Percentiles rank a stretch among this genome's conserved stretches.
These are phyloP conservation scores for Mycena alexandri DNA, from an alignment of 768 basidiomycete genomes.

Conservation along the genomic window DNA sequence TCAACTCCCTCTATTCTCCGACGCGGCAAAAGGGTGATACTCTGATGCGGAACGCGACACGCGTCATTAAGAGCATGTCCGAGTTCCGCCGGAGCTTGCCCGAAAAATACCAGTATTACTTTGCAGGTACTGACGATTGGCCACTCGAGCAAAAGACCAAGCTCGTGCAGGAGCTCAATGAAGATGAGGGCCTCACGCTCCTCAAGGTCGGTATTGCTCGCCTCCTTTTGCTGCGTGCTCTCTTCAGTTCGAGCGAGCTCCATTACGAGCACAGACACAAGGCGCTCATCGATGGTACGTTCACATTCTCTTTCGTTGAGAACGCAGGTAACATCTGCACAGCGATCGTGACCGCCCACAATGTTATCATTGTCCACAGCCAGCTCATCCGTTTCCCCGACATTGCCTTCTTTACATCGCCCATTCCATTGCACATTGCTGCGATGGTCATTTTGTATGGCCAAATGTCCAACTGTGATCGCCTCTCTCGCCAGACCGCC, in stretches of 20 bases:
- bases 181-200: constrained; percentile 85
- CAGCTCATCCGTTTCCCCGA: constrained; percentile 88
- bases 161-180: constrained; percentile 80
- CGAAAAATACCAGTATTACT: constrained; percentile 79
- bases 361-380: constrained; percentile 87
- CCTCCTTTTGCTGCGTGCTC: constrained; percentile 80
- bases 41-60: constrained; percentile 80
- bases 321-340: constrained; percentile 8
- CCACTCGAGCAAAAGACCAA: constrained; percentile 70
- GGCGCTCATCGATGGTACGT: constrained; percentile 83
- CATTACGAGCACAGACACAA: constrained; percentile 73
- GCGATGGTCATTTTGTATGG: constrained; percentile 94
- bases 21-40: constrained; percentile 76
- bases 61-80: constrained; percentile 83
- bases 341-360: constrained; percentile 91
- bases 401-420: constrained; percentile 90
- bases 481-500: constrained; percentile 72
- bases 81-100: constrained; percentile 79
- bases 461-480: constrained; percentile 83
- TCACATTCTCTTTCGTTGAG: not conserved
- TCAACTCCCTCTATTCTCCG: constrained; percentile 87
- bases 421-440: constrained; percentile 89
- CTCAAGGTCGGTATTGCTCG: constrained; percentile 87
- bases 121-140: constrained; percentile 85
- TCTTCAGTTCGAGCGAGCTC: constrained; percentile 84